Conservation (phyloP, 2,329 filamentous ascomycete species). For the Talaromyces sp. region DNA sequence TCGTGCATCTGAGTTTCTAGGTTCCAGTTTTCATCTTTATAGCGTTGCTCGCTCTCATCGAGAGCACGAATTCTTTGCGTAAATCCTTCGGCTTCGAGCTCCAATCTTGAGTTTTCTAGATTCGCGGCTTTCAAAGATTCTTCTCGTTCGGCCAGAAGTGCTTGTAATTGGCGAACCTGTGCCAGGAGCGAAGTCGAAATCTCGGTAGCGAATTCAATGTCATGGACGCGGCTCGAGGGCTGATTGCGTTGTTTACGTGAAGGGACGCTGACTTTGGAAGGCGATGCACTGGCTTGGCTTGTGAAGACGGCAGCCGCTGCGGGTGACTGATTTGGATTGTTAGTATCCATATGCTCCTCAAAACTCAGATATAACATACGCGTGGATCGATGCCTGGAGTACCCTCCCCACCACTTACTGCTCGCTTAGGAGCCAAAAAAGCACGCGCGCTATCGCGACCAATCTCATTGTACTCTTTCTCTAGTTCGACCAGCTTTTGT, state of each 20-base stretch:
- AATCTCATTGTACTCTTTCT: slow-evolving; percentile 93
- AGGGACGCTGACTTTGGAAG: slow-evolving; percentile 82
- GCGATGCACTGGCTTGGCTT: slow-evolving; percentile 77
- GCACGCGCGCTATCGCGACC: slow-evolving; percentile 84
- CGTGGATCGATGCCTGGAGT: slow-evolving; percentile 45
- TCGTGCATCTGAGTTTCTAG: slow-evolving; percentile 91
- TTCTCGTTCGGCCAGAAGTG: slow-evolving; percentile 79
- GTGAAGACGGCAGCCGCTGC: slow-evolving; percentile 76
- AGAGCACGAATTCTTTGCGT: slow-evolving; percentile 75
- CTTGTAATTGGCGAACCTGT: slow-evolving; percentile 89
- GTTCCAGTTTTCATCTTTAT: slow-evolving; percentile 99
- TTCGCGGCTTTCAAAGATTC: slow-evolving; percentile 74
- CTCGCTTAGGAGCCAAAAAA: slow-evolving; percentile 76
- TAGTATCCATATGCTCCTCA: not conserved
- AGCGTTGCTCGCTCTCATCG: slow-evolving; percentile 91
- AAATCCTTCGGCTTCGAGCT: slow-evolving; percentile 76
- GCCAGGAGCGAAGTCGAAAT: slow-evolving; percentile 91
- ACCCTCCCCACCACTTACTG: slow-evolving; percentile 67
- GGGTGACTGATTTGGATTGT: slow-evolving; percentile 53
- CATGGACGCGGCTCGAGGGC: slow-evolving; percentile 80
- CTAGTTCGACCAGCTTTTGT: slow-evolving; percentile 77
- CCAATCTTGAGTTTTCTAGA: slow-evolving; percentile 71
- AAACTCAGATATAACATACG: slow-evolving; percentile 30
- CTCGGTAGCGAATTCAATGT: slow-evolving; percentile 97
- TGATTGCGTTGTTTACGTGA: slow-evolving; percentile 89